phyloP scores from a whole-genome alignment of 148 eudicot genomes.

The Diospyros kaki region DNA sequence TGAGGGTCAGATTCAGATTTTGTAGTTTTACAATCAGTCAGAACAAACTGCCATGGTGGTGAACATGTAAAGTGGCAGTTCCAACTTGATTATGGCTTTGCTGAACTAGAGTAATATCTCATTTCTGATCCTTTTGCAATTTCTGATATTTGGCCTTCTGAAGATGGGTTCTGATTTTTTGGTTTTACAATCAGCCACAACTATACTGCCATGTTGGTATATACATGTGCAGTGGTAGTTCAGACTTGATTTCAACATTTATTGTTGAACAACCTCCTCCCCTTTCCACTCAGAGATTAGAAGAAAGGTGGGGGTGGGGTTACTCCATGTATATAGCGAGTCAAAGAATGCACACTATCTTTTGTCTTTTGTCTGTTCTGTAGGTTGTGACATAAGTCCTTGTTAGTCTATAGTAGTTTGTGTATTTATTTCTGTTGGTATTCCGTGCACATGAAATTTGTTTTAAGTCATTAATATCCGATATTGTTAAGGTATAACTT shows the following conservation, averaged over 20 bases:
- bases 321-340: neutral
- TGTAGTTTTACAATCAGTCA: conserved; percentile 1
- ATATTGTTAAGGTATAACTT: too few relatives aligned
- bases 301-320: neutral
- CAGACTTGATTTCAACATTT: conserved; percentile 13
- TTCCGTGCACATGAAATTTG: too few relatives aligned
- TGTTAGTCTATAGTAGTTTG: too few relatives aligned
- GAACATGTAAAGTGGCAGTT: conserved; percentile 8
- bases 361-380: too few relatives aligned
- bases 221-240: conserved; percentile 9
- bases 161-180: neutral
- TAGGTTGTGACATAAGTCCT: too few relatives aligned
- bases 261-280: conserved; percentile 13
- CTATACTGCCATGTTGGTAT: neutral
- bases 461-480: too few relatives aligned
- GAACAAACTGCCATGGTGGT: neutral
- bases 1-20: neutral
- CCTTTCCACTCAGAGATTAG: neutral
- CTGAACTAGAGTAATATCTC: too few relatives aligned
- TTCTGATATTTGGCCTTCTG: neutral
- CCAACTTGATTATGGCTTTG: neutral
- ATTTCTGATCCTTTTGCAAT: neutral
- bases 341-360: too few relatives aligned
- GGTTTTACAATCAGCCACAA: conserved; percentile 1
- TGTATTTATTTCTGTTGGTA: too few relatives aligned